These are phyloP conservation scores for Xylaria bambusicola DNA, from an alignment of 495 filamentous ascomycete species.

Conservation along the genomic window DNA sequence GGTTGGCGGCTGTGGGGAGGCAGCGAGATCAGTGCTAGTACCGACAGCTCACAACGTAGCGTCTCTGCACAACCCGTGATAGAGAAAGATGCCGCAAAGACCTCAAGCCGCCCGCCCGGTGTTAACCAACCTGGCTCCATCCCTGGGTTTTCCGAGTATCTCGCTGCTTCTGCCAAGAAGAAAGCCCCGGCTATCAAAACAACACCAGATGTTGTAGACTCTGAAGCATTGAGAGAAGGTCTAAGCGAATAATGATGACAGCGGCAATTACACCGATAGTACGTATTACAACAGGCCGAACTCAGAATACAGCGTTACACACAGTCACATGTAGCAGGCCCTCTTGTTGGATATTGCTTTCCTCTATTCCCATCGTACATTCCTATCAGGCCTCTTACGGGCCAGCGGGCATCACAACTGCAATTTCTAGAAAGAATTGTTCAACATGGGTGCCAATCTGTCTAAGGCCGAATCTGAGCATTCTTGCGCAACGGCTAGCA, in stretches of 20 bases:
- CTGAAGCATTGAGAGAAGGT: constrained; percentile 45
- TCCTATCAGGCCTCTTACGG: not conserved
- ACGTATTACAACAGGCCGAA: too few species aligned
- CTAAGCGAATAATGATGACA: constrained; percentile 28
- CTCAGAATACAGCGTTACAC: too few species aligned
- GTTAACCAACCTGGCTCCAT: constrained; percentile 57
- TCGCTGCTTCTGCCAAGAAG: constrained; percentile 40
- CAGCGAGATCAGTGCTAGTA: constrained; percentile 22
- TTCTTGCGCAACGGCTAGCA: too few species aligned
- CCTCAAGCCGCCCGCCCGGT: constrained; percentile 41
- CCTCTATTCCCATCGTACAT: not conserved
- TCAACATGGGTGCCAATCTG: too few species aligned
- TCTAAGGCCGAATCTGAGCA: not conserved
- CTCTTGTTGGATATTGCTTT: too few species aligned
- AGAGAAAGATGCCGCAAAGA: constrained; percentile 21
- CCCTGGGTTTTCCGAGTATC: constrained; percentile 51
- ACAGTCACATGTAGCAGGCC: too few species aligned
- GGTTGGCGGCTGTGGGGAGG: constrained; percentile 51
- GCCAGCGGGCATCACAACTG: not conserved
- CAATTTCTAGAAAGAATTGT: constrained; percentile 8
- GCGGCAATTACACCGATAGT: not conserved
- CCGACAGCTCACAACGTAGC: constrained; percentile 7
- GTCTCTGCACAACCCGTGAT: constrained; percentile 6
- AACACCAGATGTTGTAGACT: constrained; percentile 40
- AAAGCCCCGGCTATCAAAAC: constrained; percentile 44